phyloP scores from a whole-genome alignment of 106 monocot genomes.

The Dendrobium officinale region DNA sequence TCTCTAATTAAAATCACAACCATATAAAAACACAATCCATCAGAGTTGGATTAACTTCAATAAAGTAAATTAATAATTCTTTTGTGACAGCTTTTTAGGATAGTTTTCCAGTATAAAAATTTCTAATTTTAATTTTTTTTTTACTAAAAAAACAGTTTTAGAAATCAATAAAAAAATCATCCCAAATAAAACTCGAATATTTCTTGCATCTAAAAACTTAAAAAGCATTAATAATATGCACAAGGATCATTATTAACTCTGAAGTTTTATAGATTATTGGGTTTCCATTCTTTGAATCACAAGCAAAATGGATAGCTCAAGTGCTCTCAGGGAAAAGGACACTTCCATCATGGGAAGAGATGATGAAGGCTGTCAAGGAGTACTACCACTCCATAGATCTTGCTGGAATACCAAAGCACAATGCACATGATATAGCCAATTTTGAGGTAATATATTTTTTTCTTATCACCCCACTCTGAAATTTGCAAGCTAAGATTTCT shows the following conservation, averaged over 20 bases:
- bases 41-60: too few relatives aligned
- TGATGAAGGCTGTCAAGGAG: conserved; percentile 51
- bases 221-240: too few relatives aligned
- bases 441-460: conserved; percentile 26
- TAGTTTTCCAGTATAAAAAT: too few relatives aligned
- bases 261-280: conserved; percentile 36
- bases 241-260: neutral
- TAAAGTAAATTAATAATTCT: too few relatives aligned
- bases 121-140: too few relatives aligned
- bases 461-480: neutral
- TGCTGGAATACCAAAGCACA: conserved; percentile 40
- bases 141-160: too few relatives aligned
- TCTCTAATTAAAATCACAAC: neutral
- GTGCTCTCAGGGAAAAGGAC: conserved; percentile 45
- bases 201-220: neutral
- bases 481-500: neutral
- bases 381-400: conserved; percentile 34
- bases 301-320: conserved; percentile 66
- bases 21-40: too few relatives aligned
- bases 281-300: conserved; percentile 63
- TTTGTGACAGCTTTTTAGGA: too few relatives aligned
- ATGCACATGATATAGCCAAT: conserved; percentile 44
- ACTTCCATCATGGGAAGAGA: conserved; percentile 49
- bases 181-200: too few relatives aligned
- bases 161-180: too few relatives aligned